Evolutionary conservation across 2,329 filamentous ascomycete species (phyloP), one percentile per base, ranked within the genome.

Genomic region (Podosphaera fusca): DNA sequence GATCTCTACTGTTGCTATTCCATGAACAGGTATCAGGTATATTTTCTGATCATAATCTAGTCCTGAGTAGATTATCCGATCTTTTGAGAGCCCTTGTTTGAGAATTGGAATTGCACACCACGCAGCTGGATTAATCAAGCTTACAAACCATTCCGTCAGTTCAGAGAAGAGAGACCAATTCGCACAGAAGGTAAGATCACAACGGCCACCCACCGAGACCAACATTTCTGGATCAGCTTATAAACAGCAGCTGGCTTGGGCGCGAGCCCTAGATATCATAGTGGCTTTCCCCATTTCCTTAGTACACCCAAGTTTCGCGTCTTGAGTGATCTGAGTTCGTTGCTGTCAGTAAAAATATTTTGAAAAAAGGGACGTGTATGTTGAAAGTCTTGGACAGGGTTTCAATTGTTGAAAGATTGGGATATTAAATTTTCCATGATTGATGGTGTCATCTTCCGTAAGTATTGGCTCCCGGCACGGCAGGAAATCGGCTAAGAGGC

Each of bases 51-150:
- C 31, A 55, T 51, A 33, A 40, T 56, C 46, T 57, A 40, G 8
- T 14, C 51, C n/a, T 1, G 33, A 42, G 40, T 2, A 53, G 14
- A 47, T 46, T 52, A 71, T 21, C 21, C 21, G 69, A 58, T 73
- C 69, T 42, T 74, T 69, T 58, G 70, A 70, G 21, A 82, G 66
- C 1, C 74, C 71, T 63, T 82, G 82, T 63, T 81, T 76, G 29
- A 81, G 81, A 60, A 84, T 79, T 0, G 81, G 81, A 52, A 84
- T 63, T 2, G 80, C 75, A 63, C 79, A 82, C 81, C 81, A 84
- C 10, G 72, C 72, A 55, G 83, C 74, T 36, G 78, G 77, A 78
- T 80, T 59, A 46, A 58, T 46, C 55, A 42, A 12, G 53, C 63
- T 49, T 64, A 62, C 51, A 35, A 34, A 34, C n/a, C 4, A 36